Base-by-base conservation (phyloP, 768 basidiomycete genomes). In the Suillus luteus region DNA sequence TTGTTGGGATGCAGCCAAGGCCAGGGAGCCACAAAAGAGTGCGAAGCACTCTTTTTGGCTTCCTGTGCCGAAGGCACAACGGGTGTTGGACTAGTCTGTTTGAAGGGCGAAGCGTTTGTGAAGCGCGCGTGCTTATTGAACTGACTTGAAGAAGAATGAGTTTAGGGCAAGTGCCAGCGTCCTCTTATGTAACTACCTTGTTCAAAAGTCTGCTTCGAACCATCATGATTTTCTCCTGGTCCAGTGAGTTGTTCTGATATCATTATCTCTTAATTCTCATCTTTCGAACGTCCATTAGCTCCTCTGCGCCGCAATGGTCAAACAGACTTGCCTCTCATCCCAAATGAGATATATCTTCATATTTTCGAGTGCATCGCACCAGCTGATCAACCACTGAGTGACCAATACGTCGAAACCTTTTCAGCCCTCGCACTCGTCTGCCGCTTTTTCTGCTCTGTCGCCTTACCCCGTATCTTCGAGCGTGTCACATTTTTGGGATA, bases 261-360 rank as follows among this genome's bases (percentile, higher is more conserved):
- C 11, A 22, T 55, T 5, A 38, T 40, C 22, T 6, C 11, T 22
- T 17, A 38, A 40, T 57, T 22, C 24, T 38, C 24, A 58, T 19
- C 31, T 54, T 12, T 24, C 17, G 10, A 58, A 2, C 38, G 31
- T 33, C 17, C 37, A 24, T 60, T 49, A 78, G 77, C 69, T 37
- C 77, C 77, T 14, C 69, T 65, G 40, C 68, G 77, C 35, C 67
- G 61, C 3, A 54, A 12, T 2, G 65, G 12, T 1, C 37, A 57
- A 2, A 64, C 57, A 27, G 11, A 8, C 8, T 65, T 78, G 12
- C 66, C 74, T 1, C 67, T 73, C 6, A 75, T 85, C 61, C 82
- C 82, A 2, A 77, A 75, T 64, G 83, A 84, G 64, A 72, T 84
- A 22, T 83, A 82, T 59, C 64, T 78, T 5, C 68, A 74, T 59